phyloP scores from a whole-genome alignment of 345 rosid species.

The Rhodamnia argentea region DNA sequence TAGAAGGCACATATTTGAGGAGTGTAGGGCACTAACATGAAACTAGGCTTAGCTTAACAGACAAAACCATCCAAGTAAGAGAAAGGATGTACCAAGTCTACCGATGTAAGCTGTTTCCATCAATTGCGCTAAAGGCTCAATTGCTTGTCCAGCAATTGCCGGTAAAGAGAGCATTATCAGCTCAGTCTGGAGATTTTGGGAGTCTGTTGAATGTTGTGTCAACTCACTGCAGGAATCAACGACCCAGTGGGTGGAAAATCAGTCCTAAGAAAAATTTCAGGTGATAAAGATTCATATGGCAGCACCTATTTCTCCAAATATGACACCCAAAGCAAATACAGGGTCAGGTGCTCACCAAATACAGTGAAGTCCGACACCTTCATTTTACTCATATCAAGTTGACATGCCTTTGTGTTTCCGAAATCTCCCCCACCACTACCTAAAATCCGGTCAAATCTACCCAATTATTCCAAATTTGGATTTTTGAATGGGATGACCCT shows the following conservation, averaged over 20 bases:
- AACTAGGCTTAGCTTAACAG: not conserved
- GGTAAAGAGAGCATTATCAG: constrained; percentile 81
- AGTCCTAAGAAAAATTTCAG: not conserved
- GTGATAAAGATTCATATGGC: not conserved
- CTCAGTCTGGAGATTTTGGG: constrained; percentile 17
- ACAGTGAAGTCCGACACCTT: not conserved
- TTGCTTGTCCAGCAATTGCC: constrained; percentile 86
- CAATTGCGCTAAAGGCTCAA: constrained; percentile 74
- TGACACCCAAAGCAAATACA: not conserved
- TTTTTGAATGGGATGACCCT: not conserved
- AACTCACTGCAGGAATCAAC: not conserved
- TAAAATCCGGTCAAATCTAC: not conserved
- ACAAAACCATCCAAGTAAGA: not conserved
- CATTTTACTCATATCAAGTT: not conserved
- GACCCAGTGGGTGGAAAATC: not conserved
- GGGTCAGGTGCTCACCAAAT: not conserved
- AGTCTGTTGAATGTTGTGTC: not conserved
- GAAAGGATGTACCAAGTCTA: constrained; percentile 45
- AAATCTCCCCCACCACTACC: not conserved
- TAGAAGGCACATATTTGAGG: not conserved
- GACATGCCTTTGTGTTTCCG: not conserved
- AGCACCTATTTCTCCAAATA: not conserved
- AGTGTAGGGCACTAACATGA: not conserved
- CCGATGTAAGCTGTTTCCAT: constrained; percentile 98
- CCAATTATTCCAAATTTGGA: not conserved